phyloP scores from a whole-genome alignment of 2,329 filamentous ascomycete genomes.

The Annulohypoxylon truncatum region DNA sequence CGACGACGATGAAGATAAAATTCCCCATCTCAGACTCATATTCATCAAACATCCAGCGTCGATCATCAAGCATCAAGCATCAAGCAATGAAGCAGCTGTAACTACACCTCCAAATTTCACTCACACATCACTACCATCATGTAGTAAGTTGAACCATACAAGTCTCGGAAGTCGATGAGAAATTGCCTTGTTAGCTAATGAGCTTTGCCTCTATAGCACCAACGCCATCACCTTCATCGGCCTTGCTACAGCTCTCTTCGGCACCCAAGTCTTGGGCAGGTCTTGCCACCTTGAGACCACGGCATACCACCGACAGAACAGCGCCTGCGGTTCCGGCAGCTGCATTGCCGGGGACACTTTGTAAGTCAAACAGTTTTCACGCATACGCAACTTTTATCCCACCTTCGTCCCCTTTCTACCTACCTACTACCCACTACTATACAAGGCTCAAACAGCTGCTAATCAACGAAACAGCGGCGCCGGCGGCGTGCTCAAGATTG shows the following conservation, averaged over 20 bases:
- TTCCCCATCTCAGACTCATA: neutral
- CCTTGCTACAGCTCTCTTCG: conserved; percentile 8
- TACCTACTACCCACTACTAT: neutral
- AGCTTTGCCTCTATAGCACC: neutral
- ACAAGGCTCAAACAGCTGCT: neutral
- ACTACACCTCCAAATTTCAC: neutral
- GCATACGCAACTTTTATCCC: too few relatives aligned
- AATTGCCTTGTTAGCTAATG: neutral
- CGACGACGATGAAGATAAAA: neutral
- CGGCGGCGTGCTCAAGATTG: conserved; percentile 11
- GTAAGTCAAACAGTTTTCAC: neutral
- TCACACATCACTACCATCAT: neutral
- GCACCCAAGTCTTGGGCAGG: conserved; percentile 3
- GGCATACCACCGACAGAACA: conserved; percentile 11
- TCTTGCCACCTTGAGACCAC: conserved; percentile 16
- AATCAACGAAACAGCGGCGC: neutral
- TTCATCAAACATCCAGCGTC: too few relatives aligned
- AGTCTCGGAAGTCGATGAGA: too few relatives aligned
- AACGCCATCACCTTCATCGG: conserved; percentile 13
- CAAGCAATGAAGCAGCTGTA: neutral
- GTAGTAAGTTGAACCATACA: neutral
- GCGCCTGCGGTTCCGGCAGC: conserved; percentile 5
- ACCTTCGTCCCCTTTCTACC: neutral
- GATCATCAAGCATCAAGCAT: neutral
- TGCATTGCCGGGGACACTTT: conserved; percentile 11